Evolutionary conservation across 495 filamentous ascomycete genomes (phyloP), one percentile per base, ranked within the genome.

Genomic region (Hyaloscypha bicolor): DNA sequence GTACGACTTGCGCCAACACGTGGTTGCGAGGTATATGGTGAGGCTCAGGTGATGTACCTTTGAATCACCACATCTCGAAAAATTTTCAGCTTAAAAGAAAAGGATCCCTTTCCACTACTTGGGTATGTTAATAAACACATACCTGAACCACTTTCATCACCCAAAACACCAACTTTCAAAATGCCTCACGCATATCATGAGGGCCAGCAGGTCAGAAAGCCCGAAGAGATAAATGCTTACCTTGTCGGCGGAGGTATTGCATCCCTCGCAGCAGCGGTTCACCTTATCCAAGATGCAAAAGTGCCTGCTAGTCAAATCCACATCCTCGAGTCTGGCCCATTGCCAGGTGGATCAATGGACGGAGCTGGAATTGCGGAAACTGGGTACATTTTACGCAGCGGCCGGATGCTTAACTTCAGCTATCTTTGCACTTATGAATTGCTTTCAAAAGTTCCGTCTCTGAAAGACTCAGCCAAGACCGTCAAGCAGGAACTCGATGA

Each of bases 241-340:
- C 69, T 82, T 6, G 71, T 83, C 12, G 81, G 80, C 16, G 76
- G 75, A 48, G 79, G 81, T 51, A 76, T 81, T 61, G 76, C 78
- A 2, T 79, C 79, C 11, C 75, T 82, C 12, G 73, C 79, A 6
- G 73, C 80, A 1, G 80, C 81, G 11, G 76, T 77, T 11, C 75
- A 80, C 63, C 75, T 82, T 58, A 75, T 81, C 63, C 72, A 76
- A 37, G 80, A 81, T 74, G 78, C 79, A n/a, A 73, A 79, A 2
- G 73, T 83, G 2, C 78, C 80, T 1, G 68, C 76, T 0, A 70
- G 69, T 14, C 75, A 77, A 30, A 76, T 82, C 48, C 80, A 81
- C 64, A 79, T 83, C 67, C 65, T 83, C 6, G 80, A 81, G 61
- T 73, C 74, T 8, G 64, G 71, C 21, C 62, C 66, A 4, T 39